These are phyloP conservation scores for Ashbya aceris DNA, from an alignment of 1,139 yeast species.

Conservation along the genomic window DNA sequence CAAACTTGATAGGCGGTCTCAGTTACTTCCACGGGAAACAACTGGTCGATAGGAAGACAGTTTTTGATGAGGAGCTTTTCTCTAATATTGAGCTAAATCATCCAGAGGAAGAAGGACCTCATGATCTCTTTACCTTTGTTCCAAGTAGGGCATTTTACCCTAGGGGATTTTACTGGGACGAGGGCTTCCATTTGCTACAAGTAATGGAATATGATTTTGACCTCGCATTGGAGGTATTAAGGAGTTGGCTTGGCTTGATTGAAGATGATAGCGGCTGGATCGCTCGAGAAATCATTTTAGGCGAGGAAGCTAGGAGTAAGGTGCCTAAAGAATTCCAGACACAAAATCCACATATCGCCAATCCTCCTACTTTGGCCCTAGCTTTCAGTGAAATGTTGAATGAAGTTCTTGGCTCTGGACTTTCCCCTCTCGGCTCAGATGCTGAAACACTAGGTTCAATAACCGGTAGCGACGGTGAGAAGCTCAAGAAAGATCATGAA, in stretches of 20 bases:
- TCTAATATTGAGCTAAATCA: constrained; percentile 41
- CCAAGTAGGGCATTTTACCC: constrained; percentile 95
- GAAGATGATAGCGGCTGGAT: constrained; percentile 96
- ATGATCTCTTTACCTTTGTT: constrained; percentile 67
- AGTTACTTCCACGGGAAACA: constrained; percentile 87
- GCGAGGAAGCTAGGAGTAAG: constrained; percentile 79
- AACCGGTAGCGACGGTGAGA: constrained; percentile 16
- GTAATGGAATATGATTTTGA: constrained; percentile 78
- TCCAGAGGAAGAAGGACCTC: constrained; percentile 56
- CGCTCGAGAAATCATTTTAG: constrained; percentile 90
- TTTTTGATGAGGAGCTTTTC: constrained; percentile 56
- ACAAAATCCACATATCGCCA: constrained; percentile 86
- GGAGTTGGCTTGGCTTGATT: constrained; percentile 80
- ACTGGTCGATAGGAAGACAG: constrained; percentile 65
- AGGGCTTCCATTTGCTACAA: constrained; percentile 88
- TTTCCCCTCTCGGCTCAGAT: constrained; percentile 10
- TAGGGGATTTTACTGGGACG: constrained; percentile 98
- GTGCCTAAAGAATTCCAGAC: constrained; percentile 82
- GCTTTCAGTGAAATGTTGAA: constrained; percentile 63
- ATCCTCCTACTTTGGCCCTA: constrained; percentile 89
- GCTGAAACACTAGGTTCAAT: constrained; percentile 19
- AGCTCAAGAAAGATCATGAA: constrained; percentile 48
- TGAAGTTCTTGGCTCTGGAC: constrained; percentile 29
- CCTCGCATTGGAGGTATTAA: constrained; percentile 66
- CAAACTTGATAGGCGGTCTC: constrained; percentile 83